Base-by-base conservation (phyloP, 768 basidiomycete species). In the Boletales sp. region DNA sequence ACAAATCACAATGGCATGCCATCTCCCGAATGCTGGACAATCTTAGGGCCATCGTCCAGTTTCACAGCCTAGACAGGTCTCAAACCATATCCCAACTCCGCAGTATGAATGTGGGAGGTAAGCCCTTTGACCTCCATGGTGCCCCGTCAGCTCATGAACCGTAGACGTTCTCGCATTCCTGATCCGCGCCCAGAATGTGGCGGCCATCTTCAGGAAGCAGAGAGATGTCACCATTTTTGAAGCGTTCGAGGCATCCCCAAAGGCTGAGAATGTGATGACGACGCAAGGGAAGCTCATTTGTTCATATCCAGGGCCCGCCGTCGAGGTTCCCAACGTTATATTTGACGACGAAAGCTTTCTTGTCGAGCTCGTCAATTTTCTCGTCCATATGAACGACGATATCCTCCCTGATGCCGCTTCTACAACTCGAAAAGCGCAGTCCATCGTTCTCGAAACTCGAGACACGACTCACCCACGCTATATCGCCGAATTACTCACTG, bases 171-270 rank as follows among this genome's bases (percentile, higher is more conserved):
- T 74, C 4, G 61, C 64, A 17, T 64, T 76, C 37, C 67, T 67
- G 5, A 66, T 82, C 30, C 64, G 62, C 19, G 68, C 71, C 0
- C 81, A 82, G 48, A 81, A 81, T 43, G 78, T 74, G 4, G 76
- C 69, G 10, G 47, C 81, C 4, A 58, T 80, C 11, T 53, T 77
- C 17, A 69, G 74, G 34, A 64, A 61, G 43, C 47, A 47, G 14
- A 41, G 51, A n/a, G 35, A 53, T 7, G 47, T 56, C 12, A 69
- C 72, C 12, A 48, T 67, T 19, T 72, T 75, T 47, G 80, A 81
- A 52, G 60, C 62, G 8, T 82, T 82, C 48, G 75, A 80, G 54
- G 65, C 73, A 13, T 74, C 74, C 2, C 69, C 76, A 1, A 55
- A 58, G 21, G 55, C 67, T 3, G 57, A 55, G 11, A 52, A 51